Percentiles rank a stretch among this genome's conserved stretches.
Conservation (phyloP, 2,329 filamentous ascomycete genomes). For the Aureobasidium sp. region DNA sequence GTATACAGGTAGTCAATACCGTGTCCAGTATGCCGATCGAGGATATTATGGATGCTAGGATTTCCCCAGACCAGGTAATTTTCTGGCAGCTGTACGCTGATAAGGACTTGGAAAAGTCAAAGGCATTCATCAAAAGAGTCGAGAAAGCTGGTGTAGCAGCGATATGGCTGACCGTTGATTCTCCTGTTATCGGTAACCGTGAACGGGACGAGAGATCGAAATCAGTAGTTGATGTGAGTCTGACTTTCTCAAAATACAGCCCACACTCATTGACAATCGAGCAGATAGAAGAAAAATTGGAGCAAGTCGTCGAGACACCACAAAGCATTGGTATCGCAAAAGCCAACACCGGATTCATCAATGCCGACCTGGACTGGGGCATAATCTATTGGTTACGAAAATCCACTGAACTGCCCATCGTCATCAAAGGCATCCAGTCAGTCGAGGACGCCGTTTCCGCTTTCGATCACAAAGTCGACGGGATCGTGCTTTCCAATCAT, state of each 20-base stretch:
- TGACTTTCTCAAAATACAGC: too few species aligned
- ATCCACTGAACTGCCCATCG: constrained; percentile 2
- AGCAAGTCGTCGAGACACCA: constrained; percentile 16
- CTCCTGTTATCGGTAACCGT: constrained; percentile 48
- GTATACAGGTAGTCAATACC: constrained; percentile 23
- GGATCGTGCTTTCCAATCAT: constrained; percentile 42
- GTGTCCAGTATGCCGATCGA: constrained; percentile 22
- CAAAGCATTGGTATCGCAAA: constrained; percentile 18
- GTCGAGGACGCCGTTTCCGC: constrained; percentile 34
- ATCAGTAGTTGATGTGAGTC: constrained; percentile 22
- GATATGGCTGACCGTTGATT: constrained; percentile 51
- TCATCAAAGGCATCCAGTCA: constrained; percentile 32
- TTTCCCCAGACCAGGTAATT: constrained; percentile 22
- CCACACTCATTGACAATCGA: not conserved
- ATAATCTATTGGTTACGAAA: constrained; percentile 18
- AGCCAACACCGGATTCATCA: constrained; percentile 19
- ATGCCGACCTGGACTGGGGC: constrained; percentile 19
- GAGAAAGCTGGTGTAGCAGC: constrained; percentile 41
- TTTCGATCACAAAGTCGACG: constrained; percentile 33
- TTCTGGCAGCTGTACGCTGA: constrained; percentile 57
- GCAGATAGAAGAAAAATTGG: constrained; percentile 17
- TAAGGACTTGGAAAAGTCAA: constrained; percentile 43
- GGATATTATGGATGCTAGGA: constrained; percentile 20
- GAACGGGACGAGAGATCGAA: constrained; percentile 36
- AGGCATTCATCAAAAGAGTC: constrained; percentile 39